Conservation (phyloP, 202 grass and related monocot species). For the Miscanthus sacchariflorus region DNA sequence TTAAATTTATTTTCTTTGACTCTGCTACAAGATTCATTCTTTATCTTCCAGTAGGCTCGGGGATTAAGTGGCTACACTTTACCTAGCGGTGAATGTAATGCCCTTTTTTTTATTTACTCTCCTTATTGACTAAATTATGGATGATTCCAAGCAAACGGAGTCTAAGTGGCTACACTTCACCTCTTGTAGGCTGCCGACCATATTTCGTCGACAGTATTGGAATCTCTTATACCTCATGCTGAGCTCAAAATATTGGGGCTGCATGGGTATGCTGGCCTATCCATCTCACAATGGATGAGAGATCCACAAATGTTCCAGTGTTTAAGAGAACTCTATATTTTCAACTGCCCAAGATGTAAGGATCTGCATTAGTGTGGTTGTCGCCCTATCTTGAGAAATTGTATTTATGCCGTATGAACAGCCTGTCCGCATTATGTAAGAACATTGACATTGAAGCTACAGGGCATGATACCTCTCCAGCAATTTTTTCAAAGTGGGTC, state of each 20-base stretch:
- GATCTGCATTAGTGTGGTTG: not conserved
- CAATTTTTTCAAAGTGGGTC: not conserved
- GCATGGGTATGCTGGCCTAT: not conserved
- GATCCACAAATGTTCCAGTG: not conserved
- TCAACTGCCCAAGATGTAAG: not conserved
- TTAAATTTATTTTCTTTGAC: too few species aligned
- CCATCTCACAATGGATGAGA: constrained; percentile 31
- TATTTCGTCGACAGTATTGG: not conserved
- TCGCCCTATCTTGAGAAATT: constrained; percentile 13
- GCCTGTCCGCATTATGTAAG: constrained; percentile 9
- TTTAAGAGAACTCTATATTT: not conserved
- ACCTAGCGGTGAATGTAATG: too few species aligned
- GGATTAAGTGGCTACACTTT: too few species aligned
- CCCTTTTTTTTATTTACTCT: too few species aligned
- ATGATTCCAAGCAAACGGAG: too few species aligned
- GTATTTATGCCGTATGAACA: accelerated
- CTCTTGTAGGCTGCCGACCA: too few species aligned
- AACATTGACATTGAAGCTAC: not conserved
- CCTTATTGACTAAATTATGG: too few species aligned
- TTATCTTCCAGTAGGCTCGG: too few species aligned
- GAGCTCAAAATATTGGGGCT: not conserved
- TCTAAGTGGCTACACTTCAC: too few species aligned
- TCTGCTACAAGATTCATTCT: too few species aligned
- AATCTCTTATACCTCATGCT: not conserved
- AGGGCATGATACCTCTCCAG: not conserved